Base-by-base conservation (phyloP, 2,329 filamentous ascomycete species). In the Pyrenochaeta sp. region DNA sequence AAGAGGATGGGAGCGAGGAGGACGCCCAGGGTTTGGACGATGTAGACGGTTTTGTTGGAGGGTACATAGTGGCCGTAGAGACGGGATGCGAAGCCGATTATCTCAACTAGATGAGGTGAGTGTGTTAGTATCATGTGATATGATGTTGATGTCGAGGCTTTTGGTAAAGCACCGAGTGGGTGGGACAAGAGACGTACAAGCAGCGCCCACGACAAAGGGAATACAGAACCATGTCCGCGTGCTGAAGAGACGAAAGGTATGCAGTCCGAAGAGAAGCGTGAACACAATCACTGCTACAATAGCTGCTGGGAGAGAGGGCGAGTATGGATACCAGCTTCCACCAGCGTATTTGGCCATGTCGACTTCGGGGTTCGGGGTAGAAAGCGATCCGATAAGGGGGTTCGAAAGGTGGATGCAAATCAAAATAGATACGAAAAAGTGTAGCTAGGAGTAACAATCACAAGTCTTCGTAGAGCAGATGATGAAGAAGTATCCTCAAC, bases 231-330 rank as follows among this genome's bases (percentile, higher is more conserved):
- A 79, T 11, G 71, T 72, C 20, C 69, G 63, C 1, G 70, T 69
- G n/a, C 62, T 71, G 19, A 68, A 58, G 19, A 80, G 65, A 18
- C 73, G 71, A 41, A 63, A 75, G 0, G 51, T 44, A 44, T 81
- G 77, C 3, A 62, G 47, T 0, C 51, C 29, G 1, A 77, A 74
- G 5, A 71, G 51, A 6, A 71, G 17, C 5, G 55, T 35, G 54
- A 82, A 82, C 6, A 82, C 56, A 17, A 74, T 47, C 11, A 67
- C 58, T 44, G 78, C 77, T 9, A 79, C 67, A n/a, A 74, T 56
- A 2, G 76, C 79, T 0, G 72, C 76, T 0, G 68, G 56, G 0
- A 79, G 37, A 0, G 73, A 77, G 0, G 79, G 76, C 2, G 58
- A 55, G 45, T 77, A 77, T 1, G 28, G 7, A 11, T 44, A 44